Evolutionary conservation across 352 stramenopile genomes (phyloP).

Genomic region (Phytophthora syringae): DNA sequence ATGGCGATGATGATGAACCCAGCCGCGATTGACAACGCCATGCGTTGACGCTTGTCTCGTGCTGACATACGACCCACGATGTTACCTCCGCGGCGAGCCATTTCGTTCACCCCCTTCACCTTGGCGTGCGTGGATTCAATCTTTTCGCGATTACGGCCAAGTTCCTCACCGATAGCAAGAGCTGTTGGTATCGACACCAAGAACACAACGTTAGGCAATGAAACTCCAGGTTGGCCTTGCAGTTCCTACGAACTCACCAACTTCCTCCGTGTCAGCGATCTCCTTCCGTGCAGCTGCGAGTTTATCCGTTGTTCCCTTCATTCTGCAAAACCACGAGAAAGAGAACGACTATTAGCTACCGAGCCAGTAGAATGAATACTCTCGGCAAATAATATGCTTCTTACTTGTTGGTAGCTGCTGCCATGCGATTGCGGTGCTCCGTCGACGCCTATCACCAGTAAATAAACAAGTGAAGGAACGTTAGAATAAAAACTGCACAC

Average conservation of each 20-base stretch:
- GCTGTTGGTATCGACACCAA: conserved; percentile 33
- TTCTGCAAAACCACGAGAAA: conserved; percentile 39
- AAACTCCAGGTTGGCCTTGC: not conserved
- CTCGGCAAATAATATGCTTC: too few relatives aligned
- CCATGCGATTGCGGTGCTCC: conserved; percentile 81
- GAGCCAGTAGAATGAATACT: too few relatives aligned
- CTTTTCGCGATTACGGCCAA: conserved; percentile 86
- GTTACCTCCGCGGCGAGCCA: conserved; percentile 80
- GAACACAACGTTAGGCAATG: conserved; percentile 2
- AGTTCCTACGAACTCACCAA: conserved; percentile 54
- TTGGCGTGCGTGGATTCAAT: conserved; percentile 85
- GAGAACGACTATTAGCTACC: not conserved
- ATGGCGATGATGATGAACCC: conserved; percentile 87
- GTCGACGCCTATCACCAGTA: conserved; percentile 55
- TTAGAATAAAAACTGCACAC: too few relatives aligned
- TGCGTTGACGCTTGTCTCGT: conserved; percentile 81
- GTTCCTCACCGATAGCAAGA: conserved; percentile 82
- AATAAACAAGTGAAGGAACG: not conserved
- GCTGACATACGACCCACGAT: conserved; percentile 88
- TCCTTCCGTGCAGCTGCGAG: conserved; percentile 81
- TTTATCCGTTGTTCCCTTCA: conserved; percentile 87
- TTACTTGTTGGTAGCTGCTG: conserved; percentile 84
- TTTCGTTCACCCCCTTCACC: conserved; percentile 87
- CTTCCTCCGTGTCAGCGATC: conserved; percentile 87
- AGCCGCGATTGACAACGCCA: conserved; percentile 72